Conservation (phyloP, 352 stramenopile species). For the Phytophthora chlamydospora region DNA sequence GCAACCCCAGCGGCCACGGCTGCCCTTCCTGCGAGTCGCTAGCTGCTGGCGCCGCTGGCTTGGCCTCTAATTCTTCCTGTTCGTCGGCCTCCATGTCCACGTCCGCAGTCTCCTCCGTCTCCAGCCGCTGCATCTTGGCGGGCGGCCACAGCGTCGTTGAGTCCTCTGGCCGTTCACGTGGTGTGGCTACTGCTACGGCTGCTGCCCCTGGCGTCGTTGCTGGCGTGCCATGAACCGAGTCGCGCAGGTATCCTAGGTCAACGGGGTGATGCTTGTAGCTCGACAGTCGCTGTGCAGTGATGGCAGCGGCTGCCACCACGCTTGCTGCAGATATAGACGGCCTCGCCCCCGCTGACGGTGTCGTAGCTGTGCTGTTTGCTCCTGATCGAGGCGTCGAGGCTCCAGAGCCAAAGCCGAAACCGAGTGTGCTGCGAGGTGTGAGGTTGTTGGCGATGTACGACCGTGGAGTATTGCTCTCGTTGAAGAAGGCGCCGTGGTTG, state of each 20-base stretch:
- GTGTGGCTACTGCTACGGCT: neutral
- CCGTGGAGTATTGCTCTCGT: constrained; percentile 70
- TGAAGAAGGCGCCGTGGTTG: constrained; percentile 47
- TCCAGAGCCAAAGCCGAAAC: constrained; percentile 42
- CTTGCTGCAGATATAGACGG: constrained; percentile 45
- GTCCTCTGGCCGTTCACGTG: constrained; percentile 34
- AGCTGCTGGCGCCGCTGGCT: constrained; percentile 26
- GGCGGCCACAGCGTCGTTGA: constrained; percentile 30
- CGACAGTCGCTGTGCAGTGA: constrained; percentile 59
- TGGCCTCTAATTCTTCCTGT: constrained; percentile 32
- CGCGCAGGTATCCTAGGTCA: constrained; percentile 71
- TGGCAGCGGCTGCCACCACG: constrained; percentile 39
- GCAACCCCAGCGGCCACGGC: constrained; percentile 15
- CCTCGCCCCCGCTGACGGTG: constrained; percentile 30
- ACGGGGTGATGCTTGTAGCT: constrained; percentile 73
- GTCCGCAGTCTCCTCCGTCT: constrained; percentile 38
- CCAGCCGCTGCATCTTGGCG: constrained; percentile 38
- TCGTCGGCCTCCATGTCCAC: constrained; percentile 46
- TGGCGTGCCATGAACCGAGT: constrained; percentile 43
- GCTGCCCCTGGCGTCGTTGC: neutral
- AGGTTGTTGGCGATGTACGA: constrained; percentile 81
- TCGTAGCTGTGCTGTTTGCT: constrained; percentile 41
- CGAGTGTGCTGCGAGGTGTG: constrained; percentile 46
- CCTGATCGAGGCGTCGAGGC: constrained; percentile 49
- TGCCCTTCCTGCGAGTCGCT: constrained; percentile 11